These are phyloP conservation scores for Podospora conica DNA, from an alignment of 495 filamentous ascomycete species.

Conservation along the genomic window DNA sequence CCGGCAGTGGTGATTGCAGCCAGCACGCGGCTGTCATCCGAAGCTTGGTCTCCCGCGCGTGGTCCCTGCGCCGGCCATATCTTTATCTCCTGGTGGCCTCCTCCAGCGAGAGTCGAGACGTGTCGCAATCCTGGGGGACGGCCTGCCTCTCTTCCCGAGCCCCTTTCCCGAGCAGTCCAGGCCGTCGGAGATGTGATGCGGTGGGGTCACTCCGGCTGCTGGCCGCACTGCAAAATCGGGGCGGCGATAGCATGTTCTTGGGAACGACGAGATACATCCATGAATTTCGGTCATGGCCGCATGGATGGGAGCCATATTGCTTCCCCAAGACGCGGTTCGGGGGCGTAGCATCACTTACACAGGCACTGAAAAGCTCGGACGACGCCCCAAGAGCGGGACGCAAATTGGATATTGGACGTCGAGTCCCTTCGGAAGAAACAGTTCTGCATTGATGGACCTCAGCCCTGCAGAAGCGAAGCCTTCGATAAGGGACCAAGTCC, in stretches of 20 bases:
- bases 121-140: neutral
- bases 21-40: slow-evolving; percentile 5
- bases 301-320: neutral
- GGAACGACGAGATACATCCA: neutral
- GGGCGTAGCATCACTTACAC: neutral
- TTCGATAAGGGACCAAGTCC: neutral
- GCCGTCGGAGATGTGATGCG: neutral
- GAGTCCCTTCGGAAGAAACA: neutral
- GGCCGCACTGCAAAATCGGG: neutral
- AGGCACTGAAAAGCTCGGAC: neutral
- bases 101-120: neutral
- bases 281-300: neutral
- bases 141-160: neutral
- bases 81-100: neutral
- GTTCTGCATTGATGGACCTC: neutral
- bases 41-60: slow-evolving; percentile 1
- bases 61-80: slow-evolving; percentile 6
- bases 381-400: neutral
- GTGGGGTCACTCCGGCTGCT: neutral
- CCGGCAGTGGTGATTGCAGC: slow-evolving; percentile 1
- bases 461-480: neutral
- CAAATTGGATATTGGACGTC: neutral
- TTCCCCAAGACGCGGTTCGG: neutral
- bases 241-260: neutral
- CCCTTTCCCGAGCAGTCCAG: neutral